These are phyloP conservation scores for Chenopodium suecicum DNA, from an alignment of 148 eudicot genomes.

Conservation along the genomic window DNA sequence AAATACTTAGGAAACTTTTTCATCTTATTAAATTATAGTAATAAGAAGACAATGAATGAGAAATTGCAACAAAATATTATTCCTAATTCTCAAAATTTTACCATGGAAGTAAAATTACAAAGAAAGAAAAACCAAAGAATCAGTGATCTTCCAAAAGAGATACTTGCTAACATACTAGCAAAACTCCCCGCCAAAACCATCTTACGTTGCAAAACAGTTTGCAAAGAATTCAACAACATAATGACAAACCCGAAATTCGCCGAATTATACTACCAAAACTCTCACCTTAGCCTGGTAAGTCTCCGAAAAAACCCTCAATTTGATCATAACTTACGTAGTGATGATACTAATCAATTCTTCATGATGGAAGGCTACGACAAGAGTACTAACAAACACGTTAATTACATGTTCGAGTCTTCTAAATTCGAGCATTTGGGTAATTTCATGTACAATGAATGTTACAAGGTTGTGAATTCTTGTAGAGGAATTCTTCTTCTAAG, in stretches of 20 bases:
- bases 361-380: not conserved
- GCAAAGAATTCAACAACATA: conserved; percentile 9
- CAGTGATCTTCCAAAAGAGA: conserved; percentile 2
- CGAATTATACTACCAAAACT: not conserved
- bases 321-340: too few relatives aligned
- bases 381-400: not conserved
- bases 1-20: too few relatives aligned
- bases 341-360: not conserved
- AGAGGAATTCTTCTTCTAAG: not conserved
- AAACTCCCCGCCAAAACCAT: conserved; percentile 9
- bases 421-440: not conserved
- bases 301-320: not conserved
- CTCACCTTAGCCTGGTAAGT: not conserved
- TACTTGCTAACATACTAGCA: not conserved
- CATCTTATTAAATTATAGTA: too few relatives aligned
- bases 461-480: not conserved
- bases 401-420: not conserved
- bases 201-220: not conserved
- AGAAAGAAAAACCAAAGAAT: too few relatives aligned
- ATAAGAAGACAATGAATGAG: too few relatives aligned
- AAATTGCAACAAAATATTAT: too few relatives aligned
- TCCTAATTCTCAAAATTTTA: too few relatives aligned
- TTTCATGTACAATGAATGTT: not conserved
- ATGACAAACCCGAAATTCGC: not conserved
- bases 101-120: too few relatives aligned